phyloP scores from a whole-genome alignment of 345 rosid genomes.

The Isatis tinctoria region DNA sequence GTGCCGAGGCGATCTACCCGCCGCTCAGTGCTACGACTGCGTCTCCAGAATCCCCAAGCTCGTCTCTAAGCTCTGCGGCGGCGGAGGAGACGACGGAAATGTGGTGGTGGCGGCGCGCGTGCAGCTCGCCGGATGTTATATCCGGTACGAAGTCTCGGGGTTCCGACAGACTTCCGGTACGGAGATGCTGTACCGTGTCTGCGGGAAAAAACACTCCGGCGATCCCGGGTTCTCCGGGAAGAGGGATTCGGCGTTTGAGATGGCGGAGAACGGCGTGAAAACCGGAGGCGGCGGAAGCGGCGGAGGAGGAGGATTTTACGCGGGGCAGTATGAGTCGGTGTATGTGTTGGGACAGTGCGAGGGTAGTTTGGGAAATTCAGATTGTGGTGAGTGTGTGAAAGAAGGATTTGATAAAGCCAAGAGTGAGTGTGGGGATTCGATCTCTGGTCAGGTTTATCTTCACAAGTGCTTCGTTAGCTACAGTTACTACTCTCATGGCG shows the following conservation, averaged over 20 bases:
- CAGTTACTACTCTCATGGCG: conserved; percentile 78
- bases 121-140: conserved; percentile 62
- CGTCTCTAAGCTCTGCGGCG: conserved; percentile 54
- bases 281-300: background rate
- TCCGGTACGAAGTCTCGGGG: conserved; percentile 56
- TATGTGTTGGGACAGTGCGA: conserved; percentile 85
- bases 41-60: conserved; percentile 48
- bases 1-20: conserved; percentile 84
- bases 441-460: conserved; percentile 65
- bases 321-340: conserved; percentile 50
- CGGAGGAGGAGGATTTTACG: conserved; percentile 33
- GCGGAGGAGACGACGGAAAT: background rate
- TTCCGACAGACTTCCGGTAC: conserved; percentile 49
- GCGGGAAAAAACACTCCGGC: conserved; percentile 41
- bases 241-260: conserved; percentile 46
- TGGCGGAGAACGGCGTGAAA: conserved; percentile 49
- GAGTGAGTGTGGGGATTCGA: conserved; percentile 57
- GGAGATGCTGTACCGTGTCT: conserved; percentile 48
- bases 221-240: conserved; percentile 33
- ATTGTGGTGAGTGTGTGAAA: conserved; percentile 64
- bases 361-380: conserved; percentile 57
- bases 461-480: conserved; percentile 78
- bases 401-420: conserved; percentile 49
- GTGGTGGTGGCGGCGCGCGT: conserved; percentile 56
- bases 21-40: conserved; percentile 50